phyloP scores from a whole-genome alignment of 2,329 filamentous ascomycete genomes.

The Botrytis galanthina region DNA sequence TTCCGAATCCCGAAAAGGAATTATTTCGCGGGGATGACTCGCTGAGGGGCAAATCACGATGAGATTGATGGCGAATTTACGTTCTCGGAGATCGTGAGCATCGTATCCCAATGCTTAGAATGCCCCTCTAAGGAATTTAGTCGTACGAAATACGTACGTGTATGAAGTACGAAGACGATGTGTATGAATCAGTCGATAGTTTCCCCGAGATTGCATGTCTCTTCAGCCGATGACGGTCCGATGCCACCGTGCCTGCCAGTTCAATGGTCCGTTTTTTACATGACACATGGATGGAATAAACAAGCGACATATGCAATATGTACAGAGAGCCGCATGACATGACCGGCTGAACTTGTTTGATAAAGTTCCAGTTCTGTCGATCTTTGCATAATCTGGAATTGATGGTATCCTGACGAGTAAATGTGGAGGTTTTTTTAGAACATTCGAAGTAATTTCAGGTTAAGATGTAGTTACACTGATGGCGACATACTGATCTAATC shows the following conservation, averaged over 20 bases:
- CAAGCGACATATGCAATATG: slow-evolving; percentile 3
- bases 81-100: background rate
- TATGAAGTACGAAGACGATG: slow-evolving; percentile 10
- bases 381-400: slow-evolving; percentile 13
- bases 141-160: slow-evolving; percentile 2
- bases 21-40: background rate
- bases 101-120: slow-evolving; percentile 4
- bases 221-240: slow-evolving; percentile 16
- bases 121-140: background rate
- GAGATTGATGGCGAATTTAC: background rate
- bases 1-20: background rate
- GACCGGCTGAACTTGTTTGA: slow-evolving; percentile 12
- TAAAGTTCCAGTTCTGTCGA: slow-evolving; percentile 3
- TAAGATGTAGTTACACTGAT: background rate
- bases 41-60: slow-evolving; percentile 1
- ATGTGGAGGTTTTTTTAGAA: background rate
- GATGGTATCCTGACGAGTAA: background rate
- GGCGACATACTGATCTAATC: background rate
- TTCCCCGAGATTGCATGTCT: background rate
- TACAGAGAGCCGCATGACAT: slow-evolving; percentile 13
- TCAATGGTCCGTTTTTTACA: background rate
- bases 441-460: background rate
- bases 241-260: background rate
- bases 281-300: background rate
- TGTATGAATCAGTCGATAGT: slow-evolving; percentile 4